Evolutionary conservation across 345 rosid species (phyloP).

Genomic region (Corymbia maculata): DNA sequence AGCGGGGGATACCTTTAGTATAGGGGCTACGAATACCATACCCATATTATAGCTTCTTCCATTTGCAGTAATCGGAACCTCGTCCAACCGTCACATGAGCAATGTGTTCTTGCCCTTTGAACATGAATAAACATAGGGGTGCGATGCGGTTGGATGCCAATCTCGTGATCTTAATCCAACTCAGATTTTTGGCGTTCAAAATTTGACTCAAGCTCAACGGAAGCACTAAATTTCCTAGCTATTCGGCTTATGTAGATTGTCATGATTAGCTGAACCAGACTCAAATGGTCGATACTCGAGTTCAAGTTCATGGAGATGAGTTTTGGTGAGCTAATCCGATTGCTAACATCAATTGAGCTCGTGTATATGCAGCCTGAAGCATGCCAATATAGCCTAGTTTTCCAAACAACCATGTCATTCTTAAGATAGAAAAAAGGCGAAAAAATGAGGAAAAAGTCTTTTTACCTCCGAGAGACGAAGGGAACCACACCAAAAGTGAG

Average conservation of each 20-base stretch:
- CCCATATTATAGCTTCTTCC: background rate
- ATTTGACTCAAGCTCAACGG: background rate
- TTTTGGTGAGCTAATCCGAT: background rate
- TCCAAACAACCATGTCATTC: background rate
- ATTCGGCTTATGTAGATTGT: background rate
- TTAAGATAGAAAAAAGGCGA: background rate
- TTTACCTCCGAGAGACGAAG: slow-evolving; percentile 71
- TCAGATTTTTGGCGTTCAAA: background rate
- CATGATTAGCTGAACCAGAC: background rate
- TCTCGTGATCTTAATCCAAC: background rate
- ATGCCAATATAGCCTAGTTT: background rate
- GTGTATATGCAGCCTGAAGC: background rate
- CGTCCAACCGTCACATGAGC: background rate
- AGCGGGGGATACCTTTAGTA: too few species aligned
- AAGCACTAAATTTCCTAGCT: background rate
- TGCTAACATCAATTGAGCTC: background rate
- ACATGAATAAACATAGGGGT: background rate
- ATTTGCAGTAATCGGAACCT: background rate
- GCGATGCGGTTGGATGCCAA: background rate
- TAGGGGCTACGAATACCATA: too few species aligned
- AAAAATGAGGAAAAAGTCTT: background rate
- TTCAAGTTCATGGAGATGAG: background rate
- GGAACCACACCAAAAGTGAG: slow-evolving; percentile 91
- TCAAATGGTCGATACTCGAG: background rate
- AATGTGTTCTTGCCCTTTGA: background rate